A percentile compares a stretch with the other conserved stretches of the same genome.
phyloP scores from a whole-genome alignment of 1,284 basidiomycete genomes.

The Tranzscheliella williamsii region DNA sequence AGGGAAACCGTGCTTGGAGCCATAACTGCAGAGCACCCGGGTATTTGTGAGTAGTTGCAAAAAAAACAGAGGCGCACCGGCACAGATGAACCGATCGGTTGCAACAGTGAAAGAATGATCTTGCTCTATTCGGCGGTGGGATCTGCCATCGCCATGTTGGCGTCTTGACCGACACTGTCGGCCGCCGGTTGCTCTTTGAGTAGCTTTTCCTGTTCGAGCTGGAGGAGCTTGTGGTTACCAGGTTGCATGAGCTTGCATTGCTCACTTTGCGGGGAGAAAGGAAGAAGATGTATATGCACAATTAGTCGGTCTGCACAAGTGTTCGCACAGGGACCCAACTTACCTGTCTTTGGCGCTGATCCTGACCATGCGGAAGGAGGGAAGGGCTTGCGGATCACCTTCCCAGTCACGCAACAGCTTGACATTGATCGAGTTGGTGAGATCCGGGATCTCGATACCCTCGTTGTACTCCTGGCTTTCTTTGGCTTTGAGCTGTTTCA shows the following conservation, averaged over 20 bases:
- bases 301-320: too few species aligned
- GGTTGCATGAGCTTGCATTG: constrained; percentile 41
- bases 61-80: too few species aligned
- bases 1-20: too few species aligned
- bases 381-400: constrained; percentile 54
- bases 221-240: constrained; percentile 46
- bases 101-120: too few species aligned
- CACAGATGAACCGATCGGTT: too few species aligned
- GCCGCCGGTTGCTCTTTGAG: background rate
- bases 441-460: constrained; percentile 55
- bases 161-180: too few species aligned
- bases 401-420: constrained; percentile 53
- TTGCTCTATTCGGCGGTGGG: too few species aligned
- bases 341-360: constrained; percentile 48
- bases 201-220: constrained; percentile 17
- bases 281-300: too few species aligned
- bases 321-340: too few species aligned
- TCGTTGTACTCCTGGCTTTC: constrained; percentile 51
- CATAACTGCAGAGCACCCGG: too few species aligned
- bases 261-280: constrained; percentile 16
- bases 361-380: constrained; percentile 53
- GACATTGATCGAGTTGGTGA: constrained; percentile 50
- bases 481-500: constrained; percentile 38
- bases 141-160: too few species aligned
- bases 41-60: too few species aligned